These are phyloP conservation scores for Globisporangium cederbergense DNA, from an alignment of 352 stramenopile genomes.

Conservation along the genomic window DNA sequence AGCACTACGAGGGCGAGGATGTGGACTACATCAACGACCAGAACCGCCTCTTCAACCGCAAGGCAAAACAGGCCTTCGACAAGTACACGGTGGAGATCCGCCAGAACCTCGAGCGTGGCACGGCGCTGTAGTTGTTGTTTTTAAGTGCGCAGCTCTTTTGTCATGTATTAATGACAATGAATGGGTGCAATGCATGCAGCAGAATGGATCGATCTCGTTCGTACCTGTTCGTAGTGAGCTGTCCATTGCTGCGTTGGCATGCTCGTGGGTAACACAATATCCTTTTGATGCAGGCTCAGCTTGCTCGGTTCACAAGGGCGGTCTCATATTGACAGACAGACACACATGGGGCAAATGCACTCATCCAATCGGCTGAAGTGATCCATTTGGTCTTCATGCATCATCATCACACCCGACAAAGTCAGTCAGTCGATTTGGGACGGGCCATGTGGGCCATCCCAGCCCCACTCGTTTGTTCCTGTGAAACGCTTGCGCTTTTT, in stretches of 20 bases:
- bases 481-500: too few relatives aligned
- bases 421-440: too few relatives aligned
- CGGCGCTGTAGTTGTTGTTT: constrained; percentile 91
- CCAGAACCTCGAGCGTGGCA: constrained; percentile 97
- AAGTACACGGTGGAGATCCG: constrained; percentile 98
- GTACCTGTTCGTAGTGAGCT: neutral
- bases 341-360: too few relatives aligned
- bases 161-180: neutral
- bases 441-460: too few relatives aligned
- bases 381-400: too few relatives aligned
- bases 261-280: neutral
- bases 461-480: too few relatives aligned
- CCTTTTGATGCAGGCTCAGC: neutral
- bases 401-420: too few relatives aligned
- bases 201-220: neutral
- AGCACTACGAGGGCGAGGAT: constrained; percentile 87
- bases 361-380: too few relatives aligned
- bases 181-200: neutral
- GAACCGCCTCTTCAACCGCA: constrained; percentile 98
- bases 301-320: neutral
- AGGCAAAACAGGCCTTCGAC: constrained; percentile 95
- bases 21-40: constrained; percentile 98
- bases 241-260: neutral
- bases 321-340: neutral
- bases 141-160: neutral